Base-by-base conservation (phyloP, 2,329 filamentous ascomycete genomes). In the Paramyrothecium roridum region DNA sequence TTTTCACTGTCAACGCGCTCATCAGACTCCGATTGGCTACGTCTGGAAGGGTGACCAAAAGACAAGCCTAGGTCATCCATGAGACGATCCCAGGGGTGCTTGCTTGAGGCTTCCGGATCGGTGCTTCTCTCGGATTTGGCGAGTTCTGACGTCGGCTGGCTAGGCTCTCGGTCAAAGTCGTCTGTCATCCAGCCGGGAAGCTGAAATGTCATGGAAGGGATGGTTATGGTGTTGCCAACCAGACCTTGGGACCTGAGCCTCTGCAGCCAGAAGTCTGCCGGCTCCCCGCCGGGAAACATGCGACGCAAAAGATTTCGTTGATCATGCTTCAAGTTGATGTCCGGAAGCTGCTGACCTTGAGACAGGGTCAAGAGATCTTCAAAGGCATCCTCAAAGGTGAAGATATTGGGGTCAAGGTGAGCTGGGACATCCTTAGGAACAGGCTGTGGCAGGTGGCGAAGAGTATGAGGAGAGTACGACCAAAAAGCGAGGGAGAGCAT, bases 351-450 rank as follows among this genome's bases (percentile, higher is more conserved):
- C 8, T 71, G 68, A 3, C 75, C 75, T 16, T 74, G 72, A n/a
- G 73, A 74, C 19, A 75, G 73, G n/a, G 71, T 69, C 13, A 85
- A 70, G 17, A 85, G 74, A 58, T 85, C 82, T 61, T 85, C 81
- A 57, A 84, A 84, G 49, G 82, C 81, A 59, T 84, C 81, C 33
- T 78, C 72, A 59, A 82, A 85, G 10, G 78, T 80, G 61, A 82
- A 82, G 34, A 71, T 61, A 43, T 62, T 65, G 13, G 67, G 49
- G 54, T 76, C 72, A 6, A 70, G 57, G 48, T 70, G 68, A 3
- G 66, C 56, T 10, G 76, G 73, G 2, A 74, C 68, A 58, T 79
- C 79, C 8, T 65, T 71, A 1, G 81, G 80, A 0, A 71, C 62
- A 2, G 82, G 82, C 57, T 77, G 79, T 8, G 69, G 73, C 8